Evolutionary conservation across 164 flowering plant species (phyloP).

Genomic region (Tinospora cordifolia): DNA sequence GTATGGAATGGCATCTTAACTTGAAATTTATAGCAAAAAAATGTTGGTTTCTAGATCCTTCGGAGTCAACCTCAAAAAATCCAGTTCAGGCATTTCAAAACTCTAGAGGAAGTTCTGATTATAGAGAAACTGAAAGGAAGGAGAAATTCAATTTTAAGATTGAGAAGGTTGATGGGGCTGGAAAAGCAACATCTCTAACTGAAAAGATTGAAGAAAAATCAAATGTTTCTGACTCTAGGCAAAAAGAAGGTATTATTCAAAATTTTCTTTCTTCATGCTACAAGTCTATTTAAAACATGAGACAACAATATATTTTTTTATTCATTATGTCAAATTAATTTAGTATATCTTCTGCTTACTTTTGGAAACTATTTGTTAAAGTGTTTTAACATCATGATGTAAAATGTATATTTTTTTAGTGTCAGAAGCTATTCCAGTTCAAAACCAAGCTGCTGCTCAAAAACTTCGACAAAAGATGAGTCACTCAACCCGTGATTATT

Average conservation of each 20-base stretch:
- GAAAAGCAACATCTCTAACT: constrained; percentile 15
- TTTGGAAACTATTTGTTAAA: not conserved
- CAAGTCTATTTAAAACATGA: not conserved
- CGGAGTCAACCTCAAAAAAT: constrained; percentile 21
- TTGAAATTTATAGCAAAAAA: constrained; percentile 2
- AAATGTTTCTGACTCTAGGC: constrained; percentile 48
- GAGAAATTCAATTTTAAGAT: constrained; percentile 18
- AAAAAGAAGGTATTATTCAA: constrained; percentile 59
- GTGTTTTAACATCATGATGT: constrained; percentile 3
- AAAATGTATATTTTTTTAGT: constrained; percentile 30
- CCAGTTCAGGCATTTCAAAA: constrained; percentile 13
- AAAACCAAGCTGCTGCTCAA: constrained; percentile 92
- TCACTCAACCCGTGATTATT: constrained; percentile 24
- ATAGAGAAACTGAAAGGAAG: constrained; percentile 16
- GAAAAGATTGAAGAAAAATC: constrained; percentile 42
- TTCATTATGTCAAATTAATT: not conserved
- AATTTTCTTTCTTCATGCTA: not conserved
- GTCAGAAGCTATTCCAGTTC: constrained; percentile 65
- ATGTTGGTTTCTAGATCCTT: constrained; percentile 27
- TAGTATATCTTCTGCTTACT: not conserved
- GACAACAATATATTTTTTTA: not conserved
- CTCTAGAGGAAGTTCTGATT: constrained; percentile 18
- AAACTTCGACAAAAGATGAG: constrained; percentile 81
- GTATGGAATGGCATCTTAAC: not conserved
- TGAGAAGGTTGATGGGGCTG: constrained; percentile 12